Base-by-base conservation (phyloP, 768 basidiomycete genomes). In the Tricholoma hemisulphureum region DNA sequence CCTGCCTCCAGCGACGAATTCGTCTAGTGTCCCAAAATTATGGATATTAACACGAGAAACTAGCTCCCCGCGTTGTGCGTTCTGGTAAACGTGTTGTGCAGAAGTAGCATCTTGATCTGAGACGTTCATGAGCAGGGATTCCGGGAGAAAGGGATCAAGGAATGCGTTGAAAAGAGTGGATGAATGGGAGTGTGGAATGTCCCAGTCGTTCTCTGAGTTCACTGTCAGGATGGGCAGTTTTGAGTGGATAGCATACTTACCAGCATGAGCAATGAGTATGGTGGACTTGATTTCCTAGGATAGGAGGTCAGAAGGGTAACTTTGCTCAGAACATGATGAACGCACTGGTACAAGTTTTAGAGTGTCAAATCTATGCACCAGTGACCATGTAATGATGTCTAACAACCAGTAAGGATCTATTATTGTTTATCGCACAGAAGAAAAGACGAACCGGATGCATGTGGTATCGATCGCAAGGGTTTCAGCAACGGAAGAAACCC, bases 101-200 rank as follows among this genome's bases (percentile, higher is more conserved):
- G 70, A 70, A 60, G 80, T 76, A 5, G 73, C 71, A 21, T 69
- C 66, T 77, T 82, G 83, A 34, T 83, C 75, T 29, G 53, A 54
- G 7, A 29, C 8, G 11, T 43, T 54, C 26, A 43, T 29, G 37
- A 54, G 43, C 7, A 29, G 35, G 37, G 49, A 8, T 34, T 46
- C 35, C 3, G 84, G 83, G n/a, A 89, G 77, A 53, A 82, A 74
- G 0, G 83, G 82, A 4, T 82, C 79, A 13, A 91, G 67, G 56
- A 93, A 82, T 0, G 81, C 75, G 26, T 88, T 79, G 71, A 92
- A 92, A 21, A 95, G 80, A 0, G 76, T 71, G 13, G 78, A 75
- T 0, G 92, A 86, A 67, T 95, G 92, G 0, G 79, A 74, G 61
- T 83, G 77, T 0, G 87, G 86, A 48, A 94, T 92, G 49, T 90